Conservation (phyloP, 2,329 filamentous ascomycete species). For the Lomentospora prolificans region DNA sequence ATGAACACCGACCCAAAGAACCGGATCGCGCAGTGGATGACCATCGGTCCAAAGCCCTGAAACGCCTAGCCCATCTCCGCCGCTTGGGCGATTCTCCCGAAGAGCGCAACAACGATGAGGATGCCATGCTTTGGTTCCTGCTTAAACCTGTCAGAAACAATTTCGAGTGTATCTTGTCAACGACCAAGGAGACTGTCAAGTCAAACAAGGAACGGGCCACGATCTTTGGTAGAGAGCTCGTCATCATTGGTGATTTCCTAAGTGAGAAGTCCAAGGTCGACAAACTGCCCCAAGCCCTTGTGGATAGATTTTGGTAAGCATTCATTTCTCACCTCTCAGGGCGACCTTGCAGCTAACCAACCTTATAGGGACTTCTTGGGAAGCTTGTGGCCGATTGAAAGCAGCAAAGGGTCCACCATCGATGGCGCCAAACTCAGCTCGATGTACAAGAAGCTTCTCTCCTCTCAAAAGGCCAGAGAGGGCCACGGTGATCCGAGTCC, state of each 20-base stretch:
- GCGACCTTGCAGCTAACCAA: not conserved
- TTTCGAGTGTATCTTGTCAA: slow-evolving; percentile 48
- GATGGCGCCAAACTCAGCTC: slow-evolving; percentile 33
- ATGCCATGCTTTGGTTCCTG: slow-evolving; percentile 37
- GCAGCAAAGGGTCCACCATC: slow-evolving; percentile 29
- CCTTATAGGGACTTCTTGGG: slow-evolving; percentile 31
- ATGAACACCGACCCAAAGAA: not conserved
- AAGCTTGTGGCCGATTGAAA: slow-evolving; percentile 35
- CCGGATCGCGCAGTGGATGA: slow-evolving; percentile 19
- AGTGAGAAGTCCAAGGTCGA: slow-evolving; percentile 34
- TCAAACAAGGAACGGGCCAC: slow-evolving; percentile 51
- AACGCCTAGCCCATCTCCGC: slow-evolving; percentile 32
- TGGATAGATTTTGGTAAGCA: slow-evolving; percentile 41
- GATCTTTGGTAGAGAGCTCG: slow-evolving; percentile 50
- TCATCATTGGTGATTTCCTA: slow-evolving; percentile 54
- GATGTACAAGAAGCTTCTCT: slow-evolving; percentile 32
- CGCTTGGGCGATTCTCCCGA: slow-evolving; percentile 36
- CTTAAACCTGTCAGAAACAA: slow-evolving; percentile 51
- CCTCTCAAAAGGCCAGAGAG: slow-evolving; percentile 19
- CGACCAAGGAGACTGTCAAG: slow-evolving; percentile 52
- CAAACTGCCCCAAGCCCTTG: slow-evolving; percentile 28
- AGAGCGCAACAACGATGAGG: slow-evolving; percentile 33
- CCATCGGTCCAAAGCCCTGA: slow-evolving; percentile 29
- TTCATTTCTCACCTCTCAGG: not conserved
- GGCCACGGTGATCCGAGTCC: slow-evolving; percentile 18